Evolutionary conservation across 2,329 filamentous ascomycete genomes (phyloP), one percentile per base, ranked within the genome.

Genomic region (Trichophyton benhamiae): DNA sequence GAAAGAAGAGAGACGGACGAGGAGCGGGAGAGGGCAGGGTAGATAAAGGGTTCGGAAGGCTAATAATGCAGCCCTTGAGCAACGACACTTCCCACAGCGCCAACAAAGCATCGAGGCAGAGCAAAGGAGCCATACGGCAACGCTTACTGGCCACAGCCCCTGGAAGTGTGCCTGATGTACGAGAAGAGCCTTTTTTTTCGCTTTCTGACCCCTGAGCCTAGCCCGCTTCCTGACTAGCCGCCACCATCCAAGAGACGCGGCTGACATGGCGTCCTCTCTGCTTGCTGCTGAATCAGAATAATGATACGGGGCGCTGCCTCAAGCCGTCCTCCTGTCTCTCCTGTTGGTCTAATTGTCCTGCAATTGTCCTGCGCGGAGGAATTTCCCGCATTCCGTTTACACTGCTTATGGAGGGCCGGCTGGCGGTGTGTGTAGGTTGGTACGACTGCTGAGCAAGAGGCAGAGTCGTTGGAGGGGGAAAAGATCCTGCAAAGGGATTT

Each of bases 11-110:
- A n/a, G 38, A 22, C 2, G 41, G 27, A 55, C 17, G 17, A 22
- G 30, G 58, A 33, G 53, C 6, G 49, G 33, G 46, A 57, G 57
- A 25, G 13, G 41, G n/a, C 44, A 48, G 44, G 44, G 52, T 33
- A 38, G 58, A 25, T 44, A 53, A 41, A 59, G 60, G 61, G 22
- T 17, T n/a, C 13, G 33, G 36, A 61, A 7, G 58, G 59, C 17
- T 48, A 48, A 20, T 25, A 20, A 20, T 6, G 27, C 17, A 8
- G 44, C 44, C 44, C 20, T 44, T 44, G n/a, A 44, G n/a, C 7
- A 44, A 44, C 41, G 41, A 44, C 41, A n/a, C 41, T 44, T 44
- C n/a, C 33, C 41, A 44, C 41, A 8, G 41, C 41, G 44, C 44
- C 44, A 48, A 48, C 44, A 48, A 48, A 48, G 44, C 44, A 25